Percentiles rank a stretch among this genome's conserved stretches.
phyloP scores from a whole-genome alignment of 495 filamentous ascomycete genomes.

The Lophiostoma macrostomum region DNA sequence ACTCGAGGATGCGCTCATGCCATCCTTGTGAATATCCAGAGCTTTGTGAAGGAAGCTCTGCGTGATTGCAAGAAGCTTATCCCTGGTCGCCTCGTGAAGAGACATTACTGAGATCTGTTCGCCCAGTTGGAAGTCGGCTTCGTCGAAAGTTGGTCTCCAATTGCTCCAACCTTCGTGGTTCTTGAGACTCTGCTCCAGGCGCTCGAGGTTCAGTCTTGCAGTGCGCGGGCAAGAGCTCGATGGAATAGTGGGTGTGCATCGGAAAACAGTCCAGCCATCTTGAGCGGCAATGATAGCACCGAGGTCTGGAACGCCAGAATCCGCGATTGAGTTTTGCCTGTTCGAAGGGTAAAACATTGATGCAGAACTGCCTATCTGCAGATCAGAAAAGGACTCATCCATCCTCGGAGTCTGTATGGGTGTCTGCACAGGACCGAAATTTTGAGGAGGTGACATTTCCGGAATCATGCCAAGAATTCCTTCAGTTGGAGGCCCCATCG shows the following conservation, averaged over 20 bases:
- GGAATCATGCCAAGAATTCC: slow-evolving; percentile 37
- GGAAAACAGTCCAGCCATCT: slow-evolving; percentile 55
- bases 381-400: slow-evolving; percentile 37
- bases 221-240: slow-evolving; percentile 55
- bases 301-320: slow-evolving; percentile 47
- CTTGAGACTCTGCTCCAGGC: slow-evolving; percentile 50
- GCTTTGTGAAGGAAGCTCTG: slow-evolving; percentile 63
- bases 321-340: slow-evolving; percentile 33
- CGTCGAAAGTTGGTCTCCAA: slow-evolving; percentile 49
- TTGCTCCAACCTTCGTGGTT: slow-evolving; percentile 44
- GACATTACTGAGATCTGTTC: slow-evolving; percentile 47
- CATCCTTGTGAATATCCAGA: slow-evolving; percentile 55
- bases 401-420: slow-evolving; percentile 37
- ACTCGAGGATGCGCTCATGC: slow-evolving; percentile 34
- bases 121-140: slow-evolving; percentile 48
- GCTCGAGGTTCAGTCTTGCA: slow-evolving; percentile 56
- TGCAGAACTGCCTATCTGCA: slow-evolving; percentile 38
- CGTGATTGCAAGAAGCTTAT: slow-evolving; percentile 61
- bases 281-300: slow-evolving; percentile 53
- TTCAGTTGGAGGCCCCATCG: slow-evolving; percentile 30
- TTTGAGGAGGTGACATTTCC: slow-evolving; percentile 31
- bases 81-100: slow-evolving; percentile 49
- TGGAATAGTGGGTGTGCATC: slow-evolving; percentile 53
- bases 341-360: slow-evolving; percentile 28
- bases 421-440: slow-evolving; percentile 35